phyloP scores from a whole-genome alignment of 164 flowering plant genomes.

The Vitis vinifera region ASM3070453v1 NC_081823.1:9955501-9956000 shows the following conservation, averaged over 20 bases:
- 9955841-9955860: slow-evolving; percentile 50
- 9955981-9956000: too few species aligned
- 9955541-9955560: slow-evolving; percentile 34
- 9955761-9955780: slow-evolving; percentile 88
- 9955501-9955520: slow-evolving; percentile 34
- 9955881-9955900: too few species aligned
- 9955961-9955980: too few species aligned
- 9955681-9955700: slow-evolving; percentile 78
- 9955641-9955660: slow-evolving; percentile 89
- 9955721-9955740: slow-evolving; percentile 92
- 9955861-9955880: too few species aligned
- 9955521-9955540: slow-evolving; percentile 27
- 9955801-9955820: slow-evolving; percentile 93
- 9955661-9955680: slow-evolving; percentile 97
- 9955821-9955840: slow-evolving; percentile 94
- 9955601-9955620: slow-evolving; percentile 88
- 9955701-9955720: slow-evolving; percentile 86
- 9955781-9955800: slow-evolving; percentile 87
- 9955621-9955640: slow-evolving; percentile 88
- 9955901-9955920: too few species aligned
- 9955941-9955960: too few species aligned
- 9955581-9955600: slow-evolving; percentile 54
- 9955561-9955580: slow-evolving; percentile 73
- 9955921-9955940: too few species aligned
- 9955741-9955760: slow-evolving; percentile 80